phyloP scores from a whole-genome alignment of 495 filamentous ascomycete species.

The Penicillium egyptiacum region DNA sequence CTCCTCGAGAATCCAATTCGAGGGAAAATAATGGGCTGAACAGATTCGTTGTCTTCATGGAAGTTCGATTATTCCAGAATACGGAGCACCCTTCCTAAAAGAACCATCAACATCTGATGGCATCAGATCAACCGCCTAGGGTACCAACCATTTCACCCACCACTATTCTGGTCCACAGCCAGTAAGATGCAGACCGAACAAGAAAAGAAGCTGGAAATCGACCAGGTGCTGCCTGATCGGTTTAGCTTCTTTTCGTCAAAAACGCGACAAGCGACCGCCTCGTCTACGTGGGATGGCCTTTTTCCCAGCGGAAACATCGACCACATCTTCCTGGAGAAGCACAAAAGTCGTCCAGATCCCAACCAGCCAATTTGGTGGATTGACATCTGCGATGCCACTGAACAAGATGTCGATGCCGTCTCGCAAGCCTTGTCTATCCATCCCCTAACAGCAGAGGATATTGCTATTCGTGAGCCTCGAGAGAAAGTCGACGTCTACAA shows the following conservation, averaged over 20 bases:
- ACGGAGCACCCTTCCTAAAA: not conserved
- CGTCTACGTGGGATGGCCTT: slow-evolving; percentile 73
- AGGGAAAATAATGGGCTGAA: slow-evolving; percentile 8
- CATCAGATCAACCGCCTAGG: not conserved
- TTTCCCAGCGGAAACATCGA: slow-evolving; percentile 72
- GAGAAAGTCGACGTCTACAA: slow-evolving; percentile 96
- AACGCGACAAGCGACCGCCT: slow-evolving; percentile 71
- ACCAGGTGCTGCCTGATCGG: slow-evolving; percentile 39
- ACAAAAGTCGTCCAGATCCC: slow-evolving; percentile 19
- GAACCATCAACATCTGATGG: slow-evolving; percentile 2
- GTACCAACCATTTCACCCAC: not conserved
- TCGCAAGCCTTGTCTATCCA: slow-evolving; percentile 85
- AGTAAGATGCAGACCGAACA: not conserved
- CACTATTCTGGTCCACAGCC: not conserved
- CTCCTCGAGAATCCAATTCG: not conserved
- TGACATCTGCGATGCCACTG: slow-evolving; percentile 79
- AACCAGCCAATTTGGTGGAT: slow-evolving; percentile 76
- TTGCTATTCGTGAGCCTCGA: slow-evolving; percentile 81
- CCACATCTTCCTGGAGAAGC: slow-evolving; percentile 67
- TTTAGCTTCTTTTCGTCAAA: slow-evolving; percentile 92
- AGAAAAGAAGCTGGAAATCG: slow-evolving; percentile 5
- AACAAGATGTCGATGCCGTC: slow-evolving; percentile 75
- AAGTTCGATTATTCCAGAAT: not conserved
- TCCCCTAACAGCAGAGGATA: slow-evolving; percentile 88
- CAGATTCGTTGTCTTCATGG: slow-evolving; percentile 1